Evolutionary conservation across 2,329 filamentous ascomycete genomes (phyloP).

Genomic region (Phialemonium atrogriseum): DNA sequence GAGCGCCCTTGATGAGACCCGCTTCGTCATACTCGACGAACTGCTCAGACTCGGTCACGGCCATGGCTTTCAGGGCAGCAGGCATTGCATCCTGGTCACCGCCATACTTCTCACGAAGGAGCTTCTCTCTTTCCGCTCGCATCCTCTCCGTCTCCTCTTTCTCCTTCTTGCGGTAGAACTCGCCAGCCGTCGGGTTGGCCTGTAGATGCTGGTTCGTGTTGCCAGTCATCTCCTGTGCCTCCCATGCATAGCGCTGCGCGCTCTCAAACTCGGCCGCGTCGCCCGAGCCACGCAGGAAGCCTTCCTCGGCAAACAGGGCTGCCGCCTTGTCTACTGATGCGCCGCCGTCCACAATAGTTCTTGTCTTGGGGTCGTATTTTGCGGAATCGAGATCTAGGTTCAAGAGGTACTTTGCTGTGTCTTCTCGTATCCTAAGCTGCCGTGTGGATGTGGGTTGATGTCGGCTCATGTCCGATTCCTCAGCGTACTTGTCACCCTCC

Average conservation of each 20-base stretch:
- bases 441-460: slow-evolving; percentile 86
- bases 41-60: slow-evolving; percentile 70
- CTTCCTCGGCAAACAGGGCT: slow-evolving; percentile 81
- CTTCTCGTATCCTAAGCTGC: slow-evolving; percentile 86
- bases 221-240: slow-evolving; percentile 76
- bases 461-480: slow-evolving; percentile 93
- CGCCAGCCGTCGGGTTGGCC: slow-evolving; percentile 91
- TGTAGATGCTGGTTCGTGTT: slow-evolving; percentile 82
- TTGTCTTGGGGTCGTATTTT: slow-evolving; percentile 94
- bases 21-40: slow-evolving; percentile 94
- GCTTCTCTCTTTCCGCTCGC: slow-evolving; percentile 58
- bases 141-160: slow-evolving; percentile 63
- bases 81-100: slow-evolving; percentile 51
- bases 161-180: slow-evolving; percentile 74
- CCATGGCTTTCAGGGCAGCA: slow-evolving; percentile 54
- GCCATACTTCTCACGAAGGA: slow-evolving; percentile 77
- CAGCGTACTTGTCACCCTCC: slow-evolving; percentile 71
- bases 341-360: slow-evolving; percentile 80
- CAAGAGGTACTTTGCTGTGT: slow-evolving; percentile 92
- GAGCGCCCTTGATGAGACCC: slow-evolving; percentile 81
- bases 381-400: slow-evolving; percentile 95
- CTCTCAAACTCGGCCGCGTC: slow-evolving; percentile 89
- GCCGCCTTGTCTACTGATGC: slow-evolving; percentile 74
- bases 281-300: slow-evolving; percentile 79
- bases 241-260: slow-evolving; percentile 89